Percentiles rank a stretch among this genome's conserved stretches.
Conservation (phyloP, 805 yeast species). For the Lipomyces lipofer region DNA sequence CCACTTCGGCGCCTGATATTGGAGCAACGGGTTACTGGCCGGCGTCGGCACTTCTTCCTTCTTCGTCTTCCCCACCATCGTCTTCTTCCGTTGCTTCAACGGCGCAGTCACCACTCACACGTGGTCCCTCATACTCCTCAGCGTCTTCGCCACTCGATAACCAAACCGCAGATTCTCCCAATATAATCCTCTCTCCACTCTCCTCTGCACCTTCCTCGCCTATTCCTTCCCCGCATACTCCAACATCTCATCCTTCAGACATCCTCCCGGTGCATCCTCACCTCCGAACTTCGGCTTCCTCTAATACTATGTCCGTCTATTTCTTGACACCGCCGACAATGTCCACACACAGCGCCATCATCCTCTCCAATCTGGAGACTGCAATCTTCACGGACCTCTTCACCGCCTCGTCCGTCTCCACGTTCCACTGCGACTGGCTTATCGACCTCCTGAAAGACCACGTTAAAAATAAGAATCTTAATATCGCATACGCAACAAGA, state of each 20-base stretch:
- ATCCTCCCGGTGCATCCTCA: no score
- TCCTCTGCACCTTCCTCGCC: neutral
- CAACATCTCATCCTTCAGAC: neutral
- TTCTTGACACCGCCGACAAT: neutral
- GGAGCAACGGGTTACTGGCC: no score
- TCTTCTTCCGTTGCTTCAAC: neutral
- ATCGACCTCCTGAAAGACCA: conserved; percentile 17
- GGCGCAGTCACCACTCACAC: neutral
- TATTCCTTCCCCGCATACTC: neutral
- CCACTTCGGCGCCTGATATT: neutral
- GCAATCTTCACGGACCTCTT: conserved; percentile 24
- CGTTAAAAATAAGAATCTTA: conserved; percentile 5
- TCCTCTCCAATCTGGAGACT: conserved; percentile 13
- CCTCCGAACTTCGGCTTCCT: neutral
- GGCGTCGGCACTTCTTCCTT: neutral
- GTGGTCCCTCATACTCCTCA: neutral
- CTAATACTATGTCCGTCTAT: neutral
- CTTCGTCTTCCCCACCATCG: neutral
- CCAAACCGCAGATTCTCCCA: neutral
- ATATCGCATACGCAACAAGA: conserved; percentile 18
- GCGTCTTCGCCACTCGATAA: neutral
- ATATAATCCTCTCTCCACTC: neutral
- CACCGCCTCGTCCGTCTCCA: conserved; percentile 20
- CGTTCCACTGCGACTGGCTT: conserved; percentile 24
- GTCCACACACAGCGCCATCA: neutral